Base-by-base conservation (phyloP, 129 eudicot species). In the Kitagawia praeruptora region DNA sequence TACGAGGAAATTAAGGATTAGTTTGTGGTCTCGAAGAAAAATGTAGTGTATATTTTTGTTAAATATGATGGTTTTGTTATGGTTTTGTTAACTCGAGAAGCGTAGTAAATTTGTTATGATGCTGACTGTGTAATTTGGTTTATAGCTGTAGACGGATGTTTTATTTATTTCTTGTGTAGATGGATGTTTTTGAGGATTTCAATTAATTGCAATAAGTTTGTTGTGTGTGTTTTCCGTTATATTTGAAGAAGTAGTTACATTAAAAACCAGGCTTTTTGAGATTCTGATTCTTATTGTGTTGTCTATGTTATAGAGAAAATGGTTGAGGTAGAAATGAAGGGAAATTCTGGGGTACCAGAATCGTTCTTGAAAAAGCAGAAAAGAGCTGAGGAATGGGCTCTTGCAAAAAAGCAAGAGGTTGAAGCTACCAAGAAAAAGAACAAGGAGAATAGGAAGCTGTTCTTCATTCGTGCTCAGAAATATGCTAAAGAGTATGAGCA, bases 331-430 rank as follows among this genome's bases (percentile, higher is more conserved):
- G 81, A 82, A 44, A 82, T 82, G 15, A 88, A 86, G 81, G 87
- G 63, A 82, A 88, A 81, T 74, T 80, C 72, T 8, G 80, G 79
- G 1, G 93, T 89, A 27, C 96, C 96, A 1, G 98, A 93, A 75
- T 90, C 96, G 0, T 90, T 89, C 9, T 72, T 90, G 87, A 90
- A 89, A 87, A 93, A 93, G 87, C 93, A 87, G 86, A 90, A 93
- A 84, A 89, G 98, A 83, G 86, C 70, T n/a, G 96, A 90, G 37
- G 93, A 90, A 37, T 93, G 98, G 98, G 98, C 92, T 83, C 73
- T 87, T 51, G 92, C 87, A 19, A 88, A 88, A 76, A 82, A 77
- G 75, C 89, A 85, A 75, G 87, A 86, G 56, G 41, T 53, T 31
- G 92, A 81, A 21, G 88, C 82, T 0, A 71, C 85, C 51, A 90